Evolutionary conservation across 1,284 basidiomycete species (phyloP).

Genomic region (Garcileccinum viscosum): DNA sequence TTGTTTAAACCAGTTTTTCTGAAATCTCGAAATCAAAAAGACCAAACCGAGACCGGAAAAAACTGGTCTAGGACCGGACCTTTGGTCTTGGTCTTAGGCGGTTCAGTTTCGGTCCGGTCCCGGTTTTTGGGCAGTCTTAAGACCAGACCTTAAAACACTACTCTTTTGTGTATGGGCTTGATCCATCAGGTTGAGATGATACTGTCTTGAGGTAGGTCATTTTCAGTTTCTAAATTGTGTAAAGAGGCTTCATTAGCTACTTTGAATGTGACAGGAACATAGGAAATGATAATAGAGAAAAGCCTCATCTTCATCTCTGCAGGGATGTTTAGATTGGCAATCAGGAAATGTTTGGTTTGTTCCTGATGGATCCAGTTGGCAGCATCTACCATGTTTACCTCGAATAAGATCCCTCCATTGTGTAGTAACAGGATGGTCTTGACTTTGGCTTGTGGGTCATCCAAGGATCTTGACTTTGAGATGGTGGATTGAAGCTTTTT

Average conservation of each 20-base stretch:
- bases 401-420: neutral
- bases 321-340: neutral
- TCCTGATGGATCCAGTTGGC: neutral
- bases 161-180: too few relatives aligned
- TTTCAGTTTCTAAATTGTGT: neutral
- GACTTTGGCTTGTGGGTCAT: neutral
- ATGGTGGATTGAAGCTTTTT: neutral
- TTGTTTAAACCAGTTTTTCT: too few relatives aligned
- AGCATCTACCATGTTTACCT: neutral
- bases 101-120: too few relatives aligned
- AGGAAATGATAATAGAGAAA: neutral
- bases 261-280: neutral
- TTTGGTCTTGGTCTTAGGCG: too few relatives aligned
- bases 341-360: neutral
- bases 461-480: fast-evolving
- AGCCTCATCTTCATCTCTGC: neutral
- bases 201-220: too few relatives aligned
- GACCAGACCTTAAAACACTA: too few relatives aligned
- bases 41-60: too few relatives aligned
- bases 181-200: too few relatives aligned
- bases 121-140: too few relatives aligned
- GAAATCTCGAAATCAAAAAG: too few relatives aligned
- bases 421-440: neutral
- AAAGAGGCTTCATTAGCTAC: neutral
- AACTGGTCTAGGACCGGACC: too few relatives aligned